These are phyloP conservation scores for Leccinum ochraceum DNA, from an alignment of 768 basidiomycete species.

Conservation along the genomic window DNA sequence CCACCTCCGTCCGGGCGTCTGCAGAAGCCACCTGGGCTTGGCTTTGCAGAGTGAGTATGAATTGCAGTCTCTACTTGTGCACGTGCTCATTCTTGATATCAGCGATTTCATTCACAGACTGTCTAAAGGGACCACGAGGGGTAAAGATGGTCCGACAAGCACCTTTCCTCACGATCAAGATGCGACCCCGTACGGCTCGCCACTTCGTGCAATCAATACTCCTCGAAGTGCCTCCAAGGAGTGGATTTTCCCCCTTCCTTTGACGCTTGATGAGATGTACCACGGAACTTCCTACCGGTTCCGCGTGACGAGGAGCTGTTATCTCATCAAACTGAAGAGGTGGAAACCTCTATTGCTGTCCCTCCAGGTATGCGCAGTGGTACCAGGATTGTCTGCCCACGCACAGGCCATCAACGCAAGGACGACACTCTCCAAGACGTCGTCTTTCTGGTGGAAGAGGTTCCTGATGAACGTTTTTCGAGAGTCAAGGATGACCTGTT, in stretches of 20 bases:
- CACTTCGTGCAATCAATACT: conserved; percentile 42
- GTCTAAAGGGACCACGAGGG: conserved; percentile 19
- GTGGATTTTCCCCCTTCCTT: conserved; percentile 65
- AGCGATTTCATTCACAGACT: conserved; percentile 33
- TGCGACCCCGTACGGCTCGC: conserved; percentile 34
- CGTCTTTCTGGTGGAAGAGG: conserved; percentile 63
- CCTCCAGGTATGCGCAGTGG: conserved; percentile 63
- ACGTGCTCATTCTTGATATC: conserved; percentile 9
- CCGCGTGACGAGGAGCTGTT: conserved; percentile 58
- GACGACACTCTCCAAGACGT: conserved; percentile 62
- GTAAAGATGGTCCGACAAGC: conserved; percentile 3
- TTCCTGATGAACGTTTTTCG: conserved; percentile 55
- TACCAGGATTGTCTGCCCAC: conserved; percentile 58
- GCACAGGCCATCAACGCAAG: conserved; percentile 66
- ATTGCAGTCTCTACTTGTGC: background rate
- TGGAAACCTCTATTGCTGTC: conserved; percentile 60
- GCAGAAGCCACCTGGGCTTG: conserved; percentile 24
- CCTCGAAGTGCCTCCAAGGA: conserved; percentile 48
- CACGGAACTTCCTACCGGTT: conserved; percentile 56
- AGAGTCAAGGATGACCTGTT: conserved; percentile 59
- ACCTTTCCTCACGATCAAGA: conserved; percentile 16
- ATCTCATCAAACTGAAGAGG: conserved; percentile 49
- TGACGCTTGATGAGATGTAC: conserved; percentile 65
- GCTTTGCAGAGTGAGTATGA: conserved; percentile 31
- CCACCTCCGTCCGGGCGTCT: conserved; percentile 28